Evolutionary conservation across 192 early-diverging fungal genomes (phyloP).

Genomic region (Gaertneriomyces sp.): DNA sequence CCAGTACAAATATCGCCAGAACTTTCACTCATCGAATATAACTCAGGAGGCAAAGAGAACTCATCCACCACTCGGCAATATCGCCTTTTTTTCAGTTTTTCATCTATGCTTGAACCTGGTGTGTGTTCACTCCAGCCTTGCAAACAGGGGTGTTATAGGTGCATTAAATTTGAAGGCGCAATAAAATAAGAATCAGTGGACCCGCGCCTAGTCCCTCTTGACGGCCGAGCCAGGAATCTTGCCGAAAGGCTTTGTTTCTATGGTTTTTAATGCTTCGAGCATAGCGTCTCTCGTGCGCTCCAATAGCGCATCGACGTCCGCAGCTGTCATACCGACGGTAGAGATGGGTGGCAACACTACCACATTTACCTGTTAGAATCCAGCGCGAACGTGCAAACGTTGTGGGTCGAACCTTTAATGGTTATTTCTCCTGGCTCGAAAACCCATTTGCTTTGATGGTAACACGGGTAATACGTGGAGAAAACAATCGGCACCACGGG

Average conservation of each 20-base stretch:
- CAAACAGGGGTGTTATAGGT: too few species aligned
- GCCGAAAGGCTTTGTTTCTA: slow-evolving; percentile 10
- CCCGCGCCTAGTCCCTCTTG: too few species aligned
- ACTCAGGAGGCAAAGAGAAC: too few species aligned
- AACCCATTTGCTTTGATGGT: slow-evolving; percentile 24
- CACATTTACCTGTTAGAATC: not conserved
- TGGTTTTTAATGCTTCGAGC: slow-evolving; percentile 30
- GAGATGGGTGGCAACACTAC: slow-evolving; percentile 38
- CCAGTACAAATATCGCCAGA: too few species aligned
- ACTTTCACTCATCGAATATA: too few species aligned
- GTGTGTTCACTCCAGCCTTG: too few species aligned
- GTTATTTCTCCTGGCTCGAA: slow-evolving; percentile 37
- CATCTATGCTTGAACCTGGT: too few species aligned
- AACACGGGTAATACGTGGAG: slow-evolving; percentile 54
- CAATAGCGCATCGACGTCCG: slow-evolving; percentile 32
- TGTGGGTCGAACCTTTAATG: slow-evolving; percentile 47
- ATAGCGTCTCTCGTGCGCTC: slow-evolving; percentile 21
- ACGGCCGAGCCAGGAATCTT: too few species aligned
- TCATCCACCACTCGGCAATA: too few species aligned
- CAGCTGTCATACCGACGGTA: slow-evolving; percentile 28
- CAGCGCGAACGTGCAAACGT: not conserved
- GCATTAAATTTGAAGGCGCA: too few species aligned
- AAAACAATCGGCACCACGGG: slow-evolving; percentile 88
- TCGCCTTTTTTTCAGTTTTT: too few species aligned
- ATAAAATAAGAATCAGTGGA: too few species aligned